phyloP scores from a whole-genome alignment of 768 basidiomycete species.

The Cantharellus anzutake region DNA sequence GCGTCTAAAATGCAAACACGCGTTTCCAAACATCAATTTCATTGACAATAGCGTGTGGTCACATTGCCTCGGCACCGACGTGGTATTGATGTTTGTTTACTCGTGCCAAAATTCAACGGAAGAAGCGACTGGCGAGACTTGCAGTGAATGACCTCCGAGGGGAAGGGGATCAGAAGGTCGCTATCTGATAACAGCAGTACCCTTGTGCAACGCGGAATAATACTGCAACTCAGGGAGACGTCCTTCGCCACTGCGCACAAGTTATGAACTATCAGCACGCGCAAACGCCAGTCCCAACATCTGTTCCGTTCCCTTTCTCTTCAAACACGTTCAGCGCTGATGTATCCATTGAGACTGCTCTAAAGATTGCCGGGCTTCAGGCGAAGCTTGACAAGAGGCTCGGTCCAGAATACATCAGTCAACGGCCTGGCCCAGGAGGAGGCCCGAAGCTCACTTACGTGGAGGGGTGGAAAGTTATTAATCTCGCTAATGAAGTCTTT shows the following conservation, averaged over 20 bases:
- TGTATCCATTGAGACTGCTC: conserved; percentile 27
- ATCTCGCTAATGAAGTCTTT: conserved; percentile 94
- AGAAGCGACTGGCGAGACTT: too few species aligned
- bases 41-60: too few species aligned
- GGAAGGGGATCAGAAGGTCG: background rate
- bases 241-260: background rate
- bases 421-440: conserved; percentile 64
- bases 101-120: too few species aligned
- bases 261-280: background rate
- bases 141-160: background rate
- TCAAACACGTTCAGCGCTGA: background rate
- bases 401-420: conserved; percentile 86
- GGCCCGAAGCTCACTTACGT: conserved; percentile 82
- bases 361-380: conserved; percentile 53
- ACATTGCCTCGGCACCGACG: too few species aligned
- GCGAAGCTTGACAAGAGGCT: conserved; percentile 71
- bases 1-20: too few species aligned
- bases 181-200: background rate
- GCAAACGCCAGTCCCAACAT: background rate
- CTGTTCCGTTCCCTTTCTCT: background rate
- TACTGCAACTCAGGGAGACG: background rate
- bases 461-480: conserved; percentile 97
- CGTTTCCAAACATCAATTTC: too few species aligned
- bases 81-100: too few species aligned
- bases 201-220: background rate